These are phyloP conservation scores for Cladosporium oxysporum DNA, from an alignment of 2,329 filamentous ascomycete species.

Conservation along the genomic window DNA sequence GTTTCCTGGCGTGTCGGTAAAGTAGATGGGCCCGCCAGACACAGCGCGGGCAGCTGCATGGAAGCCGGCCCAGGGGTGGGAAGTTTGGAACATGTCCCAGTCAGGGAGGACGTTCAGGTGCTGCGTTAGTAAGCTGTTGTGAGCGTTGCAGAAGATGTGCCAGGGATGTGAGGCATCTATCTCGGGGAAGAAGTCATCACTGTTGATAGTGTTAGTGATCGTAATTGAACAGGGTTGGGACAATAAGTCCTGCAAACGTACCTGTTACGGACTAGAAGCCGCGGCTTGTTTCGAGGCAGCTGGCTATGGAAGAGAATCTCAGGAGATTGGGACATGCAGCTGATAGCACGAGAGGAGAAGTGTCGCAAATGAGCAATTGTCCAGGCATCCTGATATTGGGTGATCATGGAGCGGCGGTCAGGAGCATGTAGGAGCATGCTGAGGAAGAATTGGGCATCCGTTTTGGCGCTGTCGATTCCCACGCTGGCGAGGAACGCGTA, in stretches of 20 bases:
- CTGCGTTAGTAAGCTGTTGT: constrained; percentile 80
- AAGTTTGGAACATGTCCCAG: constrained; percentile 74
- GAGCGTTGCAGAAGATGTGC: constrained; percentile 94
- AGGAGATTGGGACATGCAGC: constrained; percentile 92
- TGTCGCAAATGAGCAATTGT: constrained; percentile 73
- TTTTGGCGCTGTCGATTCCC: constrained; percentile 86
- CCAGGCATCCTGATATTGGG: constrained; percentile 84
- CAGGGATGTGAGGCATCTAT: constrained; percentile 80
- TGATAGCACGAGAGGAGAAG: constrained; percentile 77
- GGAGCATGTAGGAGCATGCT: constrained; percentile 71
- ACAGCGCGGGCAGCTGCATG: constrained; percentile 90
- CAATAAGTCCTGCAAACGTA: not conserved
- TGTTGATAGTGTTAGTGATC: not conserved
- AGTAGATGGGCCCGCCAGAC: constrained; percentile 88
- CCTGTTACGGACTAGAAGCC: constrained; percentile 64
- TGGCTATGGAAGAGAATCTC: constrained; percentile 84
- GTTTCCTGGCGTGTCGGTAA: constrained; percentile 84
- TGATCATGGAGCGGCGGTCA: constrained; percentile 70
- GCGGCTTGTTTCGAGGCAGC: constrained; percentile 72
- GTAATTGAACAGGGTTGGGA: not conserved
- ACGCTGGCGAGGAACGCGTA: constrained; percentile 74
- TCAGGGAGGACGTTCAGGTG: constrained; percentile 87
- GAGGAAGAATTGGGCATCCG: constrained; percentile 87
- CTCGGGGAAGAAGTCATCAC: constrained; percentile 85
- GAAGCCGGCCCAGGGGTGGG: constrained; percentile 71